Conservation (phyloP, 1,284 basidiomycete genomes). For the Tilletia caries region DNA sequence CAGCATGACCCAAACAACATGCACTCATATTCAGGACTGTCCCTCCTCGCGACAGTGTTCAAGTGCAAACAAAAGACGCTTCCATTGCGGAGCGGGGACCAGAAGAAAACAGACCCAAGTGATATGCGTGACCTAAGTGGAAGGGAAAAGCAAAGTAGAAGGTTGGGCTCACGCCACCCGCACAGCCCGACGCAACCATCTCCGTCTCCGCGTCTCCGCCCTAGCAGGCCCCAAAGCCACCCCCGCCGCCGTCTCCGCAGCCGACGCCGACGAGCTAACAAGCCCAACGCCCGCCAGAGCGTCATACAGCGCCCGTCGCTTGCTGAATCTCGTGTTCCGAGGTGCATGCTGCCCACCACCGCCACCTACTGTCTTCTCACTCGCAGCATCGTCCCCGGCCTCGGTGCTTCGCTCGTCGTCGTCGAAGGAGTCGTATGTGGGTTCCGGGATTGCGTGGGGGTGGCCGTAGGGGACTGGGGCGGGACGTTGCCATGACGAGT, state of each 20-base stretch:
- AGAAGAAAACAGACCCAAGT: too few species aligned
- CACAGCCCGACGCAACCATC: slow-evolving; percentile 2
- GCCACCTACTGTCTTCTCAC: not conserved
- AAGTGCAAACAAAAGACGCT: too few species aligned
- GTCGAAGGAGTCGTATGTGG: not conserved
- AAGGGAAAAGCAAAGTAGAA: too few species aligned
- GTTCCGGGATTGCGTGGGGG: not conserved
- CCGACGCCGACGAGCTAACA: not conserved
- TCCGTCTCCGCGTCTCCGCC: slow-evolving; percentile 2
- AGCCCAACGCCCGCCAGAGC: slow-evolving; percentile 8
- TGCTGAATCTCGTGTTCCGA: slow-evolving; percentile 6
- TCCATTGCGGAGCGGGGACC: too few species aligned
- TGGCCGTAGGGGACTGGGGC: slow-evolving; percentile 47
- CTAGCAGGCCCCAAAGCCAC: too few species aligned
- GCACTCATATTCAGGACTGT: too few species aligned
- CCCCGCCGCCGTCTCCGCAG: not conserved
- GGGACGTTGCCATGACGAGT: slow-evolving; percentile 47
- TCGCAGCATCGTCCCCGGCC: not conserved
- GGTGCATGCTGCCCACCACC: not conserved
- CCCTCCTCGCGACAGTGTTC: too few species aligned
- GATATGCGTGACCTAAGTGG: too few species aligned
- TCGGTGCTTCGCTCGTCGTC: too few species aligned
- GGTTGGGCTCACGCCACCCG: not conserved
- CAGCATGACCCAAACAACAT: too few species aligned
- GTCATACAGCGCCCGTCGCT: not conserved